Evolutionary conservation across 169 alveolate genomes (phyloP).

Genomic region (Perkinsus olseni): DNA sequence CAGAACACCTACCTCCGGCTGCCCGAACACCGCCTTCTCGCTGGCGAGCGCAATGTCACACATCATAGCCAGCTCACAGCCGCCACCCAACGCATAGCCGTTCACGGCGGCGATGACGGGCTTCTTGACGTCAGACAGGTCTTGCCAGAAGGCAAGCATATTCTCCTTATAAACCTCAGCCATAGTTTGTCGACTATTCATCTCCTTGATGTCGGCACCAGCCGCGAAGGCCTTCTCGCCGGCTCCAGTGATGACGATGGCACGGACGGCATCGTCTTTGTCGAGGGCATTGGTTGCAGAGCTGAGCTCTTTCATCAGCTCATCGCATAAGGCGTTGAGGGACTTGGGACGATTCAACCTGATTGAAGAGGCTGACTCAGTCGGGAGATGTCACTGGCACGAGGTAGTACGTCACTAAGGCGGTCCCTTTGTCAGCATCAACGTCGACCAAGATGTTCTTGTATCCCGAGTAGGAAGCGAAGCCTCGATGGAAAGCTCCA

Average conservation of each 20-base stretch:
- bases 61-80: slow-evolving; percentile 69
- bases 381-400: neutral
- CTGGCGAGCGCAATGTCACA: slow-evolving; percentile 64
- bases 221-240: slow-evolving; percentile 43
- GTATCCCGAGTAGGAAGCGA: slow-evolving; percentile 1
- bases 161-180: slow-evolving; percentile 36
- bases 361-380: neutral
- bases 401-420: neutral
- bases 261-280: slow-evolving; percentile 47
- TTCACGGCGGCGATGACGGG: slow-evolving; percentile 68
- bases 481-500: neutral
- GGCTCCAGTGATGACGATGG: slow-evolving; percentile 72
- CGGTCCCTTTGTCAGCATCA: slow-evolving; percentile 8
- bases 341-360: slow-evolving; percentile 64
- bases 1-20: slow-evolving; percentile 50
- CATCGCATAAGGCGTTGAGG: slow-evolving; percentile 67
- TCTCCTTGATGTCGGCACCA: slow-evolving; percentile 81
- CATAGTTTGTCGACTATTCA: slow-evolving; percentile 44
- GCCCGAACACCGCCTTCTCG: slow-evolving; percentile 61
- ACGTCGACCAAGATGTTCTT: neutral
- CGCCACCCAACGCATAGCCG: slow-evolving; percentile 75
- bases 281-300: slow-evolving; percentile 40
- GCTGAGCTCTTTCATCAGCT: slow-evolving; percentile 58
- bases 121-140: slow-evolving; percentile 37
- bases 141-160: slow-evolving; percentile 54